Evolutionary conservation across 306 rosid species (phyloP).

Genomic region (Malus domestica): ASM211411v1 NC_041790.1:35920501-35921000

Average conservation of each 20-base stretch:
- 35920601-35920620: background rate
- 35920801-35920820: background rate
- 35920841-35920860: constrained; percentile 94
- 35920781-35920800: constrained; percentile 15
- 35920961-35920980: constrained; percentile 93
- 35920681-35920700: background rate
- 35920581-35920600: background rate
- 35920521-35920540: background rate
- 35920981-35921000: constrained; percentile 54
- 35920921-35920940: constrained; percentile 93
- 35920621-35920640: background rate
- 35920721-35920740: constrained; percentile 92
- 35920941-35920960: constrained; percentile 97
- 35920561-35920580: background rate
- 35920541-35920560: background rate
- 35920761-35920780: constrained; percentile 69
- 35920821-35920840: background rate
- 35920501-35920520: background rate
- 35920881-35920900: constrained; percentile 73
- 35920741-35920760: constrained; percentile 94
- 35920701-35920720: constrained; percentile 57
- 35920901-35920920: constrained; percentile 76
- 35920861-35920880: constrained; percentile 91
- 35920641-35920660: background rate
- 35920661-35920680: background rate